Evolutionary conservation across 2,329 filamentous ascomycete genomes (phyloP).

Genomic region (Intubia oerlemansii): DNA sequence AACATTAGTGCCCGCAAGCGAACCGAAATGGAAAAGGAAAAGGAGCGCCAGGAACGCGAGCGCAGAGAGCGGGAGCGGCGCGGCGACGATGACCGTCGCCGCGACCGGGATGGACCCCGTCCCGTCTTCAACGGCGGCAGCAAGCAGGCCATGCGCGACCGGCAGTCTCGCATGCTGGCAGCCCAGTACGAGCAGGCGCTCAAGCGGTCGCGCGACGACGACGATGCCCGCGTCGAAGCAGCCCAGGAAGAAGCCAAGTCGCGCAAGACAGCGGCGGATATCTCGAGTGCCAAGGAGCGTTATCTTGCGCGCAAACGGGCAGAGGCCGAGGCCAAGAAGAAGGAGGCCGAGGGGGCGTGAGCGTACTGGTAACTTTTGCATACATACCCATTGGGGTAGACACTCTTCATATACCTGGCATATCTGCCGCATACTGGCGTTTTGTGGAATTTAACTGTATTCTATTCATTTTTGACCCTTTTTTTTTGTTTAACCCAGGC

Average conservation of each 20-base stretch:
- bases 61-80: conserved; percentile 1
- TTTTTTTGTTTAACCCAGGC: too few relatives aligned
- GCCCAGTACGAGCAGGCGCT: conserved; percentile 52
- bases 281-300: conserved; percentile 57
- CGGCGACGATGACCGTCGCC: not conserved
- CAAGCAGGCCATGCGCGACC: conserved; percentile 48
- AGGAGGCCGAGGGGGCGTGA: too few relatives aligned
- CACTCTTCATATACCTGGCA: too few relatives aligned
- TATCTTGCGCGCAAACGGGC: conserved; percentile 60
- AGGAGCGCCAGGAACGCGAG: conserved; percentile 1
- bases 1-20: conserved; percentile 49
- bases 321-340: conserved; percentile 44
- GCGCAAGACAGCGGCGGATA: conserved; percentile 55
- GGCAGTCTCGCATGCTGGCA: conserved; percentile 61
- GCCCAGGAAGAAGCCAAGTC: conserved; percentile 50
- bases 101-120: conserved; percentile 7
- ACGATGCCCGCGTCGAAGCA: conserved; percentile 38
- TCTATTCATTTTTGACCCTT: conserved; percentile 6
- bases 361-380: too few relatives aligned
- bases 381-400: too few relatives aligned
- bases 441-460: too few relatives aligned
- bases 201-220: conserved; percentile 51
- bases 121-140: conserved; percentile 22
- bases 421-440: too few relatives aligned
- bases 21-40: conserved; percentile 14